Evolutionary conservation across 257 asterid genomes (phyloP), one percentile per base, ranked within the genome.

Genomic region (Fraxinus anomala): DNA sequence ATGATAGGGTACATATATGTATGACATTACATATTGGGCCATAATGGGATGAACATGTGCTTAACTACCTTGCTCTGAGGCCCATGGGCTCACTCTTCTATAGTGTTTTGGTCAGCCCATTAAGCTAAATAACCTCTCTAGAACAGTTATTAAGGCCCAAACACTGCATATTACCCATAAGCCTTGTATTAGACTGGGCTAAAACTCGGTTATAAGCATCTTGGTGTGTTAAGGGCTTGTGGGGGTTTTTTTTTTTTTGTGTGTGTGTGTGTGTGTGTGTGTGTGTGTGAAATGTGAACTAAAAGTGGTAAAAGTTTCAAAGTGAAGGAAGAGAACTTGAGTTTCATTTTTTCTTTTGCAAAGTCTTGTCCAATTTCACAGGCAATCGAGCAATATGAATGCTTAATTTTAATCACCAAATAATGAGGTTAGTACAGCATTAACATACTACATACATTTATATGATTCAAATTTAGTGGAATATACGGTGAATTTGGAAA

Each of bases 361-460:
- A 24, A 23, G 6, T 61, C 68, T 61, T 23, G 14, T 21, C 16
- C 30, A 21, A 61, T 9, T 61, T 61, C 14, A 12, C 26, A 56
- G 13, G 66, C 28, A 19, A 56, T 56, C 26, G 21, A 47, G 66
- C 28, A 56, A 47, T 16, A 8, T 56, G 66, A 56, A 56, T 26
- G 66, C 66, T 56, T 56, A n/a, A n/a, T 56, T n/a, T 56, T n/a
- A 10, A 56, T 56, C 66, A 56, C 66, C 66, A 56, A 56, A 56
- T n/a, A 56, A 56, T 24, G 34, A 61, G 17, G 17, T 23, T 10
- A 61, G 68, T 3, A 61, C 5, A 61, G 31, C 65, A 54, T 56
- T 21, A 6, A n/a, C 26, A 56, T n/a, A 1, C 11, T 7, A 56
- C 26, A 56, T n/a, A 56, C 4, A 6, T 5, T 56, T 56, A 56